Evolutionary conservation across 257 asterid species (phyloP).

Genomic region (Rauvolfia tetraphylla): DNA sequence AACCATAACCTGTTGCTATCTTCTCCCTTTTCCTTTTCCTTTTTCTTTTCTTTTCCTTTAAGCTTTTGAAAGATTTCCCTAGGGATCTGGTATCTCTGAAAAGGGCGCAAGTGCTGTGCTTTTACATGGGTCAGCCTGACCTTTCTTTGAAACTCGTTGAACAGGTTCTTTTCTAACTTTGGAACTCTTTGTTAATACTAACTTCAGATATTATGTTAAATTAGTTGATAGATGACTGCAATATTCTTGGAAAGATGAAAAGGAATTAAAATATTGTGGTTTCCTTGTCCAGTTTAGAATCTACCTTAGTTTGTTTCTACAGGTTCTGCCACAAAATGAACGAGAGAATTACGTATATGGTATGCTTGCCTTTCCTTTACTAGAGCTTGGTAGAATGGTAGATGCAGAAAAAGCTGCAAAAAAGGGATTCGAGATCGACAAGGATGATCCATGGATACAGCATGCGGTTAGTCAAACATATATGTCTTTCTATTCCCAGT

Average conservation of each 20-base stretch:
- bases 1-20: background rate
- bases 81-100: conserved; percentile 74
- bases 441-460: conserved; percentile 86
- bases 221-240: background rate
- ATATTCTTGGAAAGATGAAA: background rate
- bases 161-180: conserved; percentile 43
- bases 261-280: background rate
- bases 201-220: background rate
- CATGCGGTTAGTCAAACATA: conserved; percentile 69
- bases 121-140: conserved; percentile 83
- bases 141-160: conserved; percentile 68
- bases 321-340: conserved; percentile 72
- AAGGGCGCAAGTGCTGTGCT: conserved; percentile 82
- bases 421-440: conserved; percentile 65
- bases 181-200: background rate
- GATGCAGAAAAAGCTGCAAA: conserved; percentile 80
- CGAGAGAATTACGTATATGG: conserved; percentile 67
- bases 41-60: too few relatives aligned
- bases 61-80: conserved; percentile 77
- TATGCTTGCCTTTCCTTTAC: conserved; percentile 83
- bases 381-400: conserved; percentile 77
- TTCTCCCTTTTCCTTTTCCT: background rate
- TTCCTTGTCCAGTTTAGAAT: background rate
- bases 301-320: conserved; percentile 21
- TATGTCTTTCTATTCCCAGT: conserved; percentile 11